Evolutionary conservation across 805 yeast species (phyloP).

Genomic region (Ogataea haglerorum): DNA sequence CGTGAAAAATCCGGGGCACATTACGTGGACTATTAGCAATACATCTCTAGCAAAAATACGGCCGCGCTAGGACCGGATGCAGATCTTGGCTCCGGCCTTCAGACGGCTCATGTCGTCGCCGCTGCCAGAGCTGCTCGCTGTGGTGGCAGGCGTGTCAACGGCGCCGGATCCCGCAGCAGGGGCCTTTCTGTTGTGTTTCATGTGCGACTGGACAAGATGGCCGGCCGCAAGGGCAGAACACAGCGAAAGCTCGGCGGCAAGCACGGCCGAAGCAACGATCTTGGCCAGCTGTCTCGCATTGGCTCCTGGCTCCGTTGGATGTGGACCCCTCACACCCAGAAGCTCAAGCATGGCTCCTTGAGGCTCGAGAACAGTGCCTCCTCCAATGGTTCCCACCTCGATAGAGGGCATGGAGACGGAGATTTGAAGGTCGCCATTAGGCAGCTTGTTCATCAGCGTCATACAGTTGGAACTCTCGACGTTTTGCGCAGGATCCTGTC

Average conservation of each 20-base stretch:
- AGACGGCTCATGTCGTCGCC: conserved; percentile 44
- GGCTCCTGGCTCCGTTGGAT: conserved; percentile 87
- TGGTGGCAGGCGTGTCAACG: conserved; percentile 26
- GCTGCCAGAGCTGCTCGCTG: conserved; percentile 27
- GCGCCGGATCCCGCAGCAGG: conserved; percentile 19
- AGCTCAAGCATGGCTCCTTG: conserved; percentile 95
- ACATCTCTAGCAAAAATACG: conserved; percentile 7
- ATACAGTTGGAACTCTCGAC: conserved; percentile 98
- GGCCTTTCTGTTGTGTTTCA: conserved; percentile 79
- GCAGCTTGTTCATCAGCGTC: conserved; percentile 80
- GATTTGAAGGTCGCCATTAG: conserved; percentile 75
- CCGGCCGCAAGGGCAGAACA: conserved; percentile 98
- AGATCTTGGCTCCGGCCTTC: conserved; percentile 69
- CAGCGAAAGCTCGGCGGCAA: conserved; percentile 93
- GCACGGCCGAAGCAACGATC: conserved; percentile 88
- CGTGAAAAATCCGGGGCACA: conserved; percentile 10
- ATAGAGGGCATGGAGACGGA: conserved; percentile 99
- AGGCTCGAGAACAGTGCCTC: conserved; percentile 97
- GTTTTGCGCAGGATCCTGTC: conserved; percentile 99
- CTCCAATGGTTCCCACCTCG: conserved; percentile 99
- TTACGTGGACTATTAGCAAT: conserved; percentile 8
- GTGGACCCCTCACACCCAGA: conserved; percentile 94
- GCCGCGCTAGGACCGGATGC: conserved; percentile 54
- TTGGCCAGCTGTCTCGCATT: conserved; percentile 92
- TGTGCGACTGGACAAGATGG: conserved; percentile 94